Evolutionary conservation across 2,329 filamentous ascomycete species (phyloP), one percentile per base, ranked within the genome.

Genomic region (Laburnicola sp.): DNA sequence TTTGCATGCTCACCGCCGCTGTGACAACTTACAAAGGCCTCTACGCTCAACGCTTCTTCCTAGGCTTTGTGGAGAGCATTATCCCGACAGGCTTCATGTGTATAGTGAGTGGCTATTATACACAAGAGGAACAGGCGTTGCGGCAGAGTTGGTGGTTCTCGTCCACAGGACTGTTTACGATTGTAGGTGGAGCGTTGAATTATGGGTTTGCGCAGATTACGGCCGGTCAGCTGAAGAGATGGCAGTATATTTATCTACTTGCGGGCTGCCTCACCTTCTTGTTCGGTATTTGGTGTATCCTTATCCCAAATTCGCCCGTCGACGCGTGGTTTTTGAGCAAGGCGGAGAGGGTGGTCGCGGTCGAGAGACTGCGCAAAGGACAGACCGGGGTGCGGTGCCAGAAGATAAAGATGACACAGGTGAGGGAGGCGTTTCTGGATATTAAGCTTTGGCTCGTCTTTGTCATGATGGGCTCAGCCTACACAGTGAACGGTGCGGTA

Each of bases 1-100:
- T 87, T 3, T 89, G 86, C 69, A 85, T 87, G 76, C 75, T 84
- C 11, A 89, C 87, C 0, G 87, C 87, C 0, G 83, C 82, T 0
- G 85, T 89, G 1, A 84, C 81, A 0, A 79, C 76, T 2, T 83
- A 82, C 76, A 76, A 78, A 25, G 87, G 87, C 0, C 74, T 91
- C 0, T 89, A 71, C 27, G 76, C 70, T 0, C 78, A 82, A 57
- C 68, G 80, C 3, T 83, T 84, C 71, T 78, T 82, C 42, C 73
- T 85, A 1, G 83, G 83, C 0, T 74, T 83, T 4, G 64, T 85
- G 1, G 83, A 85, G 59, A 75, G 74, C 2, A 78, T 80, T 22
- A 78, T 85, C 31, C 81, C 78, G 1, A 83, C 82, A 0, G 79
- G 79, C 38, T 83, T 82, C 51, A 82, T 83, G 74, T 74, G 81